Conservation (phyloP, 177 flowering plant genomes). For the Vitis hybrid region DNA sequence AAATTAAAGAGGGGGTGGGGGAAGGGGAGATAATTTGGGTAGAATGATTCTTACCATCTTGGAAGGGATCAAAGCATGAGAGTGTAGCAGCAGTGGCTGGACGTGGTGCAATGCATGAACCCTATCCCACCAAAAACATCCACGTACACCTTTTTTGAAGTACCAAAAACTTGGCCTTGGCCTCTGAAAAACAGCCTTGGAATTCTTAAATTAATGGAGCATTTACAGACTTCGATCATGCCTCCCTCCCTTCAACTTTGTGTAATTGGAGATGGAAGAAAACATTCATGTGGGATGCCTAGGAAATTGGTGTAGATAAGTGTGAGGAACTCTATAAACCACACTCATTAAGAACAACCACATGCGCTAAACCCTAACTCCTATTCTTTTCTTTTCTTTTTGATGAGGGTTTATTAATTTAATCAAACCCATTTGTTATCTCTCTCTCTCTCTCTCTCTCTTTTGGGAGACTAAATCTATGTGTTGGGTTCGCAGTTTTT, state of each 20-base stretch:
- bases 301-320: background rate
- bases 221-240: background rate
- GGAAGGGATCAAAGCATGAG: background rate
- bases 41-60: background rate
- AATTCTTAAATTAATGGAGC: background rate
- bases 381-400: background rate
- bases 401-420: background rate
- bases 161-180: too few relatives aligned
- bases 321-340: background rate
- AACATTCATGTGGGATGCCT: conserved; percentile 1
- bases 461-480: conserved; percentile 6
- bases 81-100: background rate
- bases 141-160: conserved; percentile 1
- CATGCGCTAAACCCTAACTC: background rate
- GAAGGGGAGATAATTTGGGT: too few relatives aligned
- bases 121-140: conserved; percentile 10
- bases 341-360: conserved; percentile 5
- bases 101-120: conserved; percentile 21
- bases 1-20: too few relatives aligned
- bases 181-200: too few relatives aligned
- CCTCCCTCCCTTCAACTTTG: too few relatives aligned
- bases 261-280: background rate
- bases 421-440: background rate
- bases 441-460: background rate
- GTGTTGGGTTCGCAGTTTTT: background rate